These are phyloP conservation scores for Grammothele lineata DNA, from an alignment of 768 basidiomycete species.

Conservation along the genomic window DNA sequence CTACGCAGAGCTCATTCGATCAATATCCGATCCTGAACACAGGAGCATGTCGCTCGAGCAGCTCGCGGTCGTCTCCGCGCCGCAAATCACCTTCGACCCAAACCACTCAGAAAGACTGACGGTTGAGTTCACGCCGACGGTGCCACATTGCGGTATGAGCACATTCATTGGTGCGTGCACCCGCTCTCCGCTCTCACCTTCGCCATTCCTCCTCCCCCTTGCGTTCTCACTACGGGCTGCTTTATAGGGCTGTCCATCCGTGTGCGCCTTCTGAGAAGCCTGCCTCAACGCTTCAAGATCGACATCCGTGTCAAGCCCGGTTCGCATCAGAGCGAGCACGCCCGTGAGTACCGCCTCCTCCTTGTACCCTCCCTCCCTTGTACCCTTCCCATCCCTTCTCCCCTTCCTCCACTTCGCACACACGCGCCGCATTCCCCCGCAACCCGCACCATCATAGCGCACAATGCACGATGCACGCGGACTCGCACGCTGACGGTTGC, in stretches of 20 bases:
- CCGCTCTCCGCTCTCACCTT: background rate
- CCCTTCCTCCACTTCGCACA: too few relatives aligned
- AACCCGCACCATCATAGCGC: too few relatives aligned
- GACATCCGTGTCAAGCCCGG: constrained; percentile 92
- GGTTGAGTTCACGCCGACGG: constrained; percentile 95
- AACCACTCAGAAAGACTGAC: constrained; percentile 57
- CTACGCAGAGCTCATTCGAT: constrained; percentile 78
- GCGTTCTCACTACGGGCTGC: background rate
- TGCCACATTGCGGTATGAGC: constrained; percentile 97
- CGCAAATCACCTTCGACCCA: constrained; percentile 63
- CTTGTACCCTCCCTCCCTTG: too few relatives aligned
- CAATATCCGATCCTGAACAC: constrained; percentile 94
- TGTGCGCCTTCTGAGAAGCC: constrained; percentile 81
- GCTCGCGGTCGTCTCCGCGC: constrained; percentile 88
- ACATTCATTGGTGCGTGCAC: constrained; percentile 78
- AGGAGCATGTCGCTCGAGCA: constrained; percentile 88
- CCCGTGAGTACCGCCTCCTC: constrained; percentile 47
- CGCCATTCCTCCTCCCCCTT: background rate
- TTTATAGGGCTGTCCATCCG: constrained; percentile 86
- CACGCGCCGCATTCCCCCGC: too few relatives aligned
- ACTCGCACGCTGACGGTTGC: background rate
- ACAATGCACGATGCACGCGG: too few relatives aligned
- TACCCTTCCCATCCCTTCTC: too few relatives aligned
- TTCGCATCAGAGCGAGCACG: constrained; percentile 91
- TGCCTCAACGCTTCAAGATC: constrained; percentile 91